Evolutionary conservation across 2,329 filamentous ascomycete genomes (phyloP), one percentile per base, ranked within the genome.

Genomic region (Venturia carpophila): DNA sequence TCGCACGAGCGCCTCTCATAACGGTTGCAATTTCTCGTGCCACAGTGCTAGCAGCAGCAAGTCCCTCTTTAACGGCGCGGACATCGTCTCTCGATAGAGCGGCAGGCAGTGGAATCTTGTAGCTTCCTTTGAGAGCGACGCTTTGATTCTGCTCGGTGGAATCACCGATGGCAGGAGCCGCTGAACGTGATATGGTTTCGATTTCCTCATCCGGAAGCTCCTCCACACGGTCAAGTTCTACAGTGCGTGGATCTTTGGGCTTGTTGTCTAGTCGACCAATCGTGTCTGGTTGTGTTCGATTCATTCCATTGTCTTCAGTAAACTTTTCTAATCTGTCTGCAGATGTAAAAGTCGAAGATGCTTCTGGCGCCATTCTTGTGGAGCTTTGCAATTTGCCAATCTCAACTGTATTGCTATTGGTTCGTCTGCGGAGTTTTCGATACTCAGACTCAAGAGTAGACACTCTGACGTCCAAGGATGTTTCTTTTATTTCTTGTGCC

Each of bases 51-150:
- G 60, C 60, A 39, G 60, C 60, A 39, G 21, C 42, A n/a, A 61
- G n/a, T 45, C 60, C 60, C 15, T 27, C 34, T 27, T 43, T 17
- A 10, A 61, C 42, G 9, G 60, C 60, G 11, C 60, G 60, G 27
- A 61, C 60, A 42, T 61, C 60, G 7, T 61, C 42, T 19, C 15
- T 43, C 21, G 39, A 42, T 19, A 61, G 21, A 9, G 60, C 43
- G 19, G 60, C 42, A 17, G 60, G 60, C 6, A 61, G 60, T 45
- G 60, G 60, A 61, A 61, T 61, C n/a, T 61, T 61, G n/a, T 61
- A 61, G 60, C 42, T 61, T 17, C 37, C 60, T 45, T 42, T 45
- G 24, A 61, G 60, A 45, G 60, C 39, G 15, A 61, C 60, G 15
- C 39, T 42, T 42, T 34, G n/a, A 11, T 27, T 27, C 5, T 61